Evolutionary conservation across 768 basidiomycete genomes (phyloP).

Genomic region (Auricularia auricula-judae): DNA sequence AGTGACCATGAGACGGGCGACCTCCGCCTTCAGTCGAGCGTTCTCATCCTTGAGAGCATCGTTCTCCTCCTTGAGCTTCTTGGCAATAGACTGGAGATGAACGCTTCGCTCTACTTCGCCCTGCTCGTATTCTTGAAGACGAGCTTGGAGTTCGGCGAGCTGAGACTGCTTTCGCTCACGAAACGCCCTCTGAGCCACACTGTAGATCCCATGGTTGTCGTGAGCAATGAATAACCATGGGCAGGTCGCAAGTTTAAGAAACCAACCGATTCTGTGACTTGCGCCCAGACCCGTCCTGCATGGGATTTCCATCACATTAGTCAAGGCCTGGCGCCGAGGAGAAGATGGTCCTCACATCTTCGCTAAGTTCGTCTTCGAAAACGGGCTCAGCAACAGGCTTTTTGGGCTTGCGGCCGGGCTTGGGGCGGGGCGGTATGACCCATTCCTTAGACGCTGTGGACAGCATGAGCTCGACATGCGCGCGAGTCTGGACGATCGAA

Average conservation of each 20-base stretch:
- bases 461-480: constrained; percentile 7
- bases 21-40: constrained; percentile 34
- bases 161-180: constrained; percentile 84
- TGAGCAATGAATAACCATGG: constrained; percentile 5
- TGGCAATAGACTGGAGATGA: constrained; percentile 71
- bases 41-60: constrained; percentile 65
- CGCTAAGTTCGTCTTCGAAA: constrained; percentile 30
- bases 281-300: not conserved
- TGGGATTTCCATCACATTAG: not conserved
- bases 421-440: constrained; percentile 78
- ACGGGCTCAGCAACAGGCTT: constrained; percentile 35
- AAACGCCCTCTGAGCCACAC: constrained; percentile 83
- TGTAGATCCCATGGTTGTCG: constrained; percentile 16
- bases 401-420: constrained; percentile 83
- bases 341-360: constrained; percentile 25
- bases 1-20: constrained; percentile 14
- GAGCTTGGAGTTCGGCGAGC: constrained; percentile 77
- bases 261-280: not conserved
- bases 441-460: constrained; percentile 77
- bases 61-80: constrained; percentile 81
- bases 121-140: constrained; percentile 75
- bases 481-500: constrained; percentile 5
- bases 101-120: constrained; percentile 86
- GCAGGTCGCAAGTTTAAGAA: not conserved
- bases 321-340: not conserved